These are phyloP conservation scores for Fusarium cicatricum DNA, from an alignment of 2,329 filamentous ascomycete species.

Conservation along the genomic window DNA sequence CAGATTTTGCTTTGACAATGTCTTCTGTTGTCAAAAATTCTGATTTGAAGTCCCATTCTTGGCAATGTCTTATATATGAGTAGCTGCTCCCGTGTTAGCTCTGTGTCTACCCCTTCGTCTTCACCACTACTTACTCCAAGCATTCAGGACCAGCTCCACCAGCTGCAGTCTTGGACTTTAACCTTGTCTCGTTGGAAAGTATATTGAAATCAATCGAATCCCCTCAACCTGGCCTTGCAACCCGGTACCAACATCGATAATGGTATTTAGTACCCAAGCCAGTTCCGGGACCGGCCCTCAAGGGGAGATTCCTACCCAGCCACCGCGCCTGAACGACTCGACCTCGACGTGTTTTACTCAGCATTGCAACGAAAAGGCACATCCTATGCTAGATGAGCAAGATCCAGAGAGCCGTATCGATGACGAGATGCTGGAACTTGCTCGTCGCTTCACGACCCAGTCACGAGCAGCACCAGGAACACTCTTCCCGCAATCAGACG, in stretches of 20 bases:
- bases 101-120: too few relatives aligned
- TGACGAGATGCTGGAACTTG: conserved; percentile 41
- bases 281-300: conserved; percentile 5
- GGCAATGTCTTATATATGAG: neutral
- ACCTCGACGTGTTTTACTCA: conserved; percentile 29
- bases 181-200: too few relatives aligned
- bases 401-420: conserved; percentile 7
- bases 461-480: conserved; percentile 38
- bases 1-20: neutral
- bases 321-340: conserved; percentile 11
- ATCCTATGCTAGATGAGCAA: neutral
- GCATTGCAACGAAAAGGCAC: conserved; percentile 28
- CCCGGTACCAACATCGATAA: neutral
- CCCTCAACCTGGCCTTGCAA: neutral
- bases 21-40: too few relatives aligned
- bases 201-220: too few relatives aligned
- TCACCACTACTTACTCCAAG: too few relatives aligned
- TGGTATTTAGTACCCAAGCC: conserved; percentile 19
- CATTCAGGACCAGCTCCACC: too few relatives aligned
- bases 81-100: too few relatives aligned
- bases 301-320: neutral
- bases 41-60: neutral
- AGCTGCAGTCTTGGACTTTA: neutral
- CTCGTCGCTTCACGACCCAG: conserved; percentile 40
- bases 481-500: conserved; percentile 41